Percentiles rank a stretch among this genome's conserved stretches.
Evolutionary conservation across 73 alveolate species (phyloP).

Genomic region (Paramecium pentaurelia): DNA sequence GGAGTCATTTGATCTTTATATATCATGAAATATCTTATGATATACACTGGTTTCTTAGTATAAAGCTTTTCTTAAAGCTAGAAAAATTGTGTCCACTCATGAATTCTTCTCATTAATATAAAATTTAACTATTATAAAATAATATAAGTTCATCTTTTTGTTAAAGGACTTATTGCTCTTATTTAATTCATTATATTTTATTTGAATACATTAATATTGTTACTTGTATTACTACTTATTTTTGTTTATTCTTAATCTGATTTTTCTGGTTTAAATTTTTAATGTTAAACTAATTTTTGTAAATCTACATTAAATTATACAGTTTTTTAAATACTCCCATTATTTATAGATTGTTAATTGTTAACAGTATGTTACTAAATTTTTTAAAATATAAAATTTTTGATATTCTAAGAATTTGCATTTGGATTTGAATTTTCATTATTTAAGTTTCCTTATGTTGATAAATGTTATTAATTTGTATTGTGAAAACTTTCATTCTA

Average conservation of each 20-base stretch:
- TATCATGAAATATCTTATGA: background rate
- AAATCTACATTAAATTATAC: background rate
- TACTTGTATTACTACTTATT: background rate
- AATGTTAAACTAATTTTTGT: background rate
- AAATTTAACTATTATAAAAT: background rate
- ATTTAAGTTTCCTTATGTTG: background rate
- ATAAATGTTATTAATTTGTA: background rate
- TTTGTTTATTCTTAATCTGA: background rate
- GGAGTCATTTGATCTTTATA: background rate
- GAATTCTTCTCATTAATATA: background rate
- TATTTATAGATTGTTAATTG: background rate
- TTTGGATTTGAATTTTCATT: background rate
- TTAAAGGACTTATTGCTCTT: background rate
- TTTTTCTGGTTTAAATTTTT: background rate
- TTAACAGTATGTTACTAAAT: background rate
- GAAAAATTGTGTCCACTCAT: background rate
- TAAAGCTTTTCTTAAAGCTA: background rate
- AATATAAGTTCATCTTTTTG: background rate
- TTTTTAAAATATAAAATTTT: background rate
- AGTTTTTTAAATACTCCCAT: background rate
- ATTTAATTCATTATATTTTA: background rate
- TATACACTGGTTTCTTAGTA: background rate
- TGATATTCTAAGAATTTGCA: background rate
- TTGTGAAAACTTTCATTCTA: background rate
- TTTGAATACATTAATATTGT: background rate